Conservation (phyloP, 1,284 basidiomycete genomes). For the Sanghuangporus baumii region DNA sequence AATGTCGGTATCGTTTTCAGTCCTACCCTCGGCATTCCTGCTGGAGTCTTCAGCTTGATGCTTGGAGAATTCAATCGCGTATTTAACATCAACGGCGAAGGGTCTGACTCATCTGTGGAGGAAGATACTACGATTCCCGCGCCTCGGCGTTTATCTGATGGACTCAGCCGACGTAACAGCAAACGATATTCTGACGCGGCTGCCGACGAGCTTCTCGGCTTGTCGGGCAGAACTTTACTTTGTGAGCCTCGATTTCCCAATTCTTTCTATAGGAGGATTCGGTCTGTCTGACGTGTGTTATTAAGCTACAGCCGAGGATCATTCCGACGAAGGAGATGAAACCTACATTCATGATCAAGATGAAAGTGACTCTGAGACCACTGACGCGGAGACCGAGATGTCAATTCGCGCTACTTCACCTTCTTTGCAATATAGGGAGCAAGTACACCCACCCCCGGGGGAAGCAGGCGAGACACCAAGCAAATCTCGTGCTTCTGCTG, state of each 20-base stretch:
- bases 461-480: constrained; percentile 33
- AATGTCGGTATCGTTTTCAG: constrained; percentile 99
- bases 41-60: constrained; percentile 91
- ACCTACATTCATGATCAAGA: constrained; percentile 63
- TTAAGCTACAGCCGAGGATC: constrained; percentile 47
- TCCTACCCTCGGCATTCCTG: constrained; percentile 91
- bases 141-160: constrained; percentile 26
- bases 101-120: constrained; percentile 30
- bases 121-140: constrained; percentile 34
- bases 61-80: constrained; percentile 87
- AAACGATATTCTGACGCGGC: constrained; percentile 73
- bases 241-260: constrained; percentile 36
- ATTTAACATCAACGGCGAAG: constrained; percentile 67
- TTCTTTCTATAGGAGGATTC: constrained; percentile 18
- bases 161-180: constrained; percentile 58
- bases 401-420: constrained; percentile 39
- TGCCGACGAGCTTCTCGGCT: constrained; percentile 70
- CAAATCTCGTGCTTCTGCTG: constrained; percentile 47
- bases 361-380: constrained; percentile 40
- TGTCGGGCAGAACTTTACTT: constrained; percentile 59
- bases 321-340: constrained; percentile 65
- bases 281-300: constrained; percentile 24
- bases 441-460: constrained; percentile 26
- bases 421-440: constrained; percentile 19
- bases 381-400: constrained; percentile 46